Conservation (phyloP, 2,329 filamentous ascomycete genomes). For the Colletotrichum neosansevieriae region DNA sequence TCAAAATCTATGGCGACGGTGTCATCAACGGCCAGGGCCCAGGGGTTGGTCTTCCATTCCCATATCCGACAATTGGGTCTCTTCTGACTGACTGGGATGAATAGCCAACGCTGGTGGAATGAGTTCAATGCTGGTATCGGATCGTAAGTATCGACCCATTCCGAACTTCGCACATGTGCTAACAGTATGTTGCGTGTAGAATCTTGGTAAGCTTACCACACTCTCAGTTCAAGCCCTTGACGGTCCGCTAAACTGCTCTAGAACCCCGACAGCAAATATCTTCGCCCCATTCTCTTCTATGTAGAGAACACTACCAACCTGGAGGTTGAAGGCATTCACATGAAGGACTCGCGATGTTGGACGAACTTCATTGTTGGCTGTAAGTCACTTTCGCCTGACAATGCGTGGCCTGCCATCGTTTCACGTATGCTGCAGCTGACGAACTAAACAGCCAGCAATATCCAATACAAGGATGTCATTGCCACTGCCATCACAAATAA, state of each 20-base stretch:
- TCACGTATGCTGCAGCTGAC: not conserved
- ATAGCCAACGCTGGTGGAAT: conserved; percentile 56
- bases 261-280: conserved; percentile 66
- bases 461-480: conserved; percentile 65
- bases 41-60: conserved; percentile 48
- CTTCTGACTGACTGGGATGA: not conserved
- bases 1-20: conserved; percentile 70
- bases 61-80: not conserved
- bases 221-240: not conserved
- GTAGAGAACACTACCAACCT: conserved; percentile 72
- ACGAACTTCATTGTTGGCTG: conserved; percentile 71
- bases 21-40: conserved; percentile 71
- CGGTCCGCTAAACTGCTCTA: conserved; percentile 49
- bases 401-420: too few species aligned
- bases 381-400: not conserved
- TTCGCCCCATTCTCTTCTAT: conserved; percentile 71
- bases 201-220: conserved; percentile 3
- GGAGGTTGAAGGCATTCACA: conserved; percentile 67
- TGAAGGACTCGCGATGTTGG: conserved; percentile 74
- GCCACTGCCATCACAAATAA: conserved; percentile 65
- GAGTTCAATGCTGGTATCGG: conserved; percentile 51
- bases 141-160: conserved; percentile 34
- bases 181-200: not conserved
- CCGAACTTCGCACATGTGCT: not conserved
- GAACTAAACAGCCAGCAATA: conserved; percentile 53